Evolutionary conservation across 495 filamentous ascomycete species (phyloP), one percentile per base, ranked within the genome.

Genomic region (Hypoxylon fuscum): DNA sequence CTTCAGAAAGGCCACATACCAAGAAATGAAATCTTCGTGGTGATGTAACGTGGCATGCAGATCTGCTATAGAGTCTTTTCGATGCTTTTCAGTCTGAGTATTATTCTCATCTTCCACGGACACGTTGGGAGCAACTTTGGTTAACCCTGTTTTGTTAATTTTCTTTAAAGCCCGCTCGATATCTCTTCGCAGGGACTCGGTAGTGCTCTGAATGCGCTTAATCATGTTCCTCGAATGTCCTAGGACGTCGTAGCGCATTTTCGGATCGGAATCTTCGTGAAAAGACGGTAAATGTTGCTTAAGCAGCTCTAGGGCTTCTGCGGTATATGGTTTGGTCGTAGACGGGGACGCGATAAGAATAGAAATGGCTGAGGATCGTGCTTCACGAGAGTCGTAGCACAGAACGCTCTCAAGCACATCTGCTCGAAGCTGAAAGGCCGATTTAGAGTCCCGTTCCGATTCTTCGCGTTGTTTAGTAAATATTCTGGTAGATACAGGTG

Each of bases 221-320:
- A 90, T 82, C 59, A 96, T 81, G 48, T 84, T 84, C 14, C 85
- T 87, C 11, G 87, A 84, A 45, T 87, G 72, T 29, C 85, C 83
- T 48, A 93, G 76, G 1, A 93, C 77, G 58, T 95, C 90, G 34
- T 91, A 87, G 46, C 94, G 84, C 56, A 90, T 83, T 61, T 92
- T 89, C 6, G 94, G 85, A 64, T 96, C 90, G n/a, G 88, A 86
- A 57, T 96, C 92, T 3, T 88, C 83, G 74, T 93, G 87, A 46
- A 96, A 85, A 2, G 85, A 80, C 2, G 84, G 79, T 0, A 97
- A 74, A 31, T 87, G 81, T 35, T 69, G 75, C 34, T 83, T 74
- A 20, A 96, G 79, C 1, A 86, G 79, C n/a, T 63, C 59, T 2
- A 93, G 80, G 0, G 87, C 81, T 37, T 70, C 76, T 2, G 75